A percentile compares a stretch with the other conserved stretches of the same genome.
phyloP scores from a whole-genome alignment of 306 rosid genomes.

The Rubus parviflorus region DNA sequence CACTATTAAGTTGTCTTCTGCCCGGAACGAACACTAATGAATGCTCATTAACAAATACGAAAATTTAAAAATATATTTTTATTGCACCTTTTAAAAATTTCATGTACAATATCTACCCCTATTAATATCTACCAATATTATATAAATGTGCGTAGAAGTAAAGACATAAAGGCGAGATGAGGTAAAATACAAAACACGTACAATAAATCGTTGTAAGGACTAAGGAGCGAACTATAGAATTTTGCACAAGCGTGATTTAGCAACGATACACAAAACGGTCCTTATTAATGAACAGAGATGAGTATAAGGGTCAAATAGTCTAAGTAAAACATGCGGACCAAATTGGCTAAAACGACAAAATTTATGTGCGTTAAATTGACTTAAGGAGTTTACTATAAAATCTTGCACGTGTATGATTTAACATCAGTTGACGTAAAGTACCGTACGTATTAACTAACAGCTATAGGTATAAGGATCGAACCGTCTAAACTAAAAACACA shows the following conservation, averaged over 20 bases:
- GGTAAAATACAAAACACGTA: not conserved
- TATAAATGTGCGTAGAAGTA: not conserved
- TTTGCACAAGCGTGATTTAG: not conserved
- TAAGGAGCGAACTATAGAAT: not conserved
- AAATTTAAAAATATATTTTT: no score
- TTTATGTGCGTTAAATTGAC: not conserved
- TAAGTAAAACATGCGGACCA: not conserved
- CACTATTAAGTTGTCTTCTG: not conserved
- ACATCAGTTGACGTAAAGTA: not conserved
- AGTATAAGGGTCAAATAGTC: not conserved
- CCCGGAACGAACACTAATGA: not conserved
- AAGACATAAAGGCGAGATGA: not conserved
- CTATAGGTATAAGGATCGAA: not conserved
- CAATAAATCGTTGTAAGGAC: not conserved
- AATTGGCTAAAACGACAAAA: not conserved
- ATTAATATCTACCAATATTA: no score
- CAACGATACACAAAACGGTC: not conserved
- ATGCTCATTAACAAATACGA: not conserved
- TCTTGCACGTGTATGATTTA: not conserved
- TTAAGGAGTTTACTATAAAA: rapidly evolving
- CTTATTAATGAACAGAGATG: not conserved
- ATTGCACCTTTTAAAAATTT: not conserved
- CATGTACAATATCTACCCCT: not conserved
- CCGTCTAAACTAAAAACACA: not conserved
- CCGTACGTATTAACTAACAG: not conserved